A percentile compares a stretch with the other conserved stretches of the same genome.
Conservation (phyloP, 371 early-diverging fungal genomes). For the Zancudomyces culisetae region DNA sequence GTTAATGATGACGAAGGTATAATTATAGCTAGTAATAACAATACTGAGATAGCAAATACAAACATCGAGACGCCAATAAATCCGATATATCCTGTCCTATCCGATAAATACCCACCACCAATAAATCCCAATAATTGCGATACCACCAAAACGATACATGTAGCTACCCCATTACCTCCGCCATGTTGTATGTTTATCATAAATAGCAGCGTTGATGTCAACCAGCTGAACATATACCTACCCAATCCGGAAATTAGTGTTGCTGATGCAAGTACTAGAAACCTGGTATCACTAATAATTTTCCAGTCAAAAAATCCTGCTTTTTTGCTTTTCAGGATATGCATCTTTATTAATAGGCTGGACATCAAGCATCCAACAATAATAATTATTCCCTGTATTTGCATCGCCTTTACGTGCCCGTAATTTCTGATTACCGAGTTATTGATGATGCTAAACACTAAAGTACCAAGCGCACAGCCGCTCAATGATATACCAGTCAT, state of each 20-base stretch:
- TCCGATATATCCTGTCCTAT: conserved; percentile 10
- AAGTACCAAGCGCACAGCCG: conserved; percentile 10
- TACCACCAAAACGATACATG: conserved; percentile 8
- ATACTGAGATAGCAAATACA: too few species aligned
- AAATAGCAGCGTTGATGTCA: conserved; percentile 8
- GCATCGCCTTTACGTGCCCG: conserved; percentile 9
- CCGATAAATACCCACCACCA: conserved; percentile 8
- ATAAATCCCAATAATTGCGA: conserved; percentile 6
- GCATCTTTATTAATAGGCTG: conserved; percentile 7
- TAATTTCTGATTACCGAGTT: conserved; percentile 4
- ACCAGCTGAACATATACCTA: conserved; percentile 8
- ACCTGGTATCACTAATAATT: conserved; percentile 4
- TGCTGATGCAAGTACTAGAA: conserved; percentile 6
- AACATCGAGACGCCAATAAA: conserved; percentile 5
- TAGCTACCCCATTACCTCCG: neutral
- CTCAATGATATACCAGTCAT: conserved; percentile 11
- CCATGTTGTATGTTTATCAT: conserved; percentile 4
- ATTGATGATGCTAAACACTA: conserved; percentile 6
- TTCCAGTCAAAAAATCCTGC: conserved; percentile 3
- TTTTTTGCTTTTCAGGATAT: neutral
- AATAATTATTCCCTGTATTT: conserved; percentile 12
- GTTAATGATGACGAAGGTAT: too few species aligned
- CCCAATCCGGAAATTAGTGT: conserved; percentile 8
- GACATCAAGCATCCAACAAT: conserved; percentile 5
- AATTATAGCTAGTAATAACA: too few species aligned